A percentile compares a stretch with the other conserved stretches of the same genome.
phyloP scores from a whole-genome alignment of 1,284 basidiomycete species.

The Tylopilus orsonianus region DNA sequence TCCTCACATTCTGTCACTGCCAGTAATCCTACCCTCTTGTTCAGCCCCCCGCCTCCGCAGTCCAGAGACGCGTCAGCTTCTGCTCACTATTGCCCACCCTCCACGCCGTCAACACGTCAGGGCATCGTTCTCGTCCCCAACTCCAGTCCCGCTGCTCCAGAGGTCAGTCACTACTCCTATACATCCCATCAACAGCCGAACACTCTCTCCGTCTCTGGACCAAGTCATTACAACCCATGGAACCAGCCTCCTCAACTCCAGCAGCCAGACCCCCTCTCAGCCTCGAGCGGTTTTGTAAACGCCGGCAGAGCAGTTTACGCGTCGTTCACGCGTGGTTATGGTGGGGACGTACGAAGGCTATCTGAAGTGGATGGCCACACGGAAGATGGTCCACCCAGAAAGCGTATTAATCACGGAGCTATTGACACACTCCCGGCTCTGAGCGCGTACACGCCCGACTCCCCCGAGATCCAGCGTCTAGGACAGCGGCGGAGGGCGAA shows the following conservation, averaged over 20 bases:
- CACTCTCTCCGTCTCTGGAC: conserved; percentile 39
- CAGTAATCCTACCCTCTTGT: conserved; percentile 24
- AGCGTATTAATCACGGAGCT: conserved; percentile 60
- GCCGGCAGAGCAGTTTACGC: conserved; percentile 43
- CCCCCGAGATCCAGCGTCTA: conserved; percentile 55
- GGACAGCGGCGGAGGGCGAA: conserved; percentile 48
- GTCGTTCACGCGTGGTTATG: conserved; percentile 48
- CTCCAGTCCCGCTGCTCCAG: conserved; percentile 60
- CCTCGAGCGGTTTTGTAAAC: conserved; percentile 58
- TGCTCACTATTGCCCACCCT: conserved; percentile 44
- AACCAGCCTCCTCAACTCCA: conserved; percentile 35
- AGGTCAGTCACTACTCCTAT: conserved; percentile 39
- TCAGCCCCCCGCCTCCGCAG: conserved; percentile 47
- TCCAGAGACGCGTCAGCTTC: conserved; percentile 55
- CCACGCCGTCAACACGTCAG: conserved; percentile 35
- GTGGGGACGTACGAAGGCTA: conserved; percentile 34
- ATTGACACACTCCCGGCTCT: conserved; percentile 30
- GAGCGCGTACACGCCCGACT: conserved; percentile 38
- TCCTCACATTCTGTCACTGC: conserved; percentile 36
- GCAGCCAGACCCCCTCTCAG: conserved; percentile 54
- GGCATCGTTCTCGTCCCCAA: conserved; percentile 69
- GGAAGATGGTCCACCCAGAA: conserved; percentile 65
- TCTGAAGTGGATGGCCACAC: conserved; percentile 39
- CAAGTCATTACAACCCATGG: conserved; percentile 40
- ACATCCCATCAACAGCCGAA: conserved; percentile 35